A percentile compares a stretch with the other conserved stretches of the same genome.
phyloP scores from a whole-genome alignment of 1,139 yeast genomes.

The Petasospora fabianii region DNA sequence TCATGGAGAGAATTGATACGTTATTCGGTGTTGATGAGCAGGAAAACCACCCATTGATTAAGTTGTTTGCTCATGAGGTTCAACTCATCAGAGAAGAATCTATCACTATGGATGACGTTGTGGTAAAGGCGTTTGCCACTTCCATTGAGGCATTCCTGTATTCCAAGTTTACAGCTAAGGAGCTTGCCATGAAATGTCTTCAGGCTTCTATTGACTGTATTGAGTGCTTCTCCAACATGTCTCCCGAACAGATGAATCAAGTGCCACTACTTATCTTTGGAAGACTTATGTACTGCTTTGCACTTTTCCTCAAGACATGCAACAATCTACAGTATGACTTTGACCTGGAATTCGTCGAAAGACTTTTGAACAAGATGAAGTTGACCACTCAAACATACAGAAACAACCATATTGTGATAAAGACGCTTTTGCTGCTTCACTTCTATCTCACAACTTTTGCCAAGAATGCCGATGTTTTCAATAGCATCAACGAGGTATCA shows the following conservation, averaged over 20 bases:
- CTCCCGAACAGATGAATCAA: slow-evolving; percentile 43
- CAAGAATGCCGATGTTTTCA: slow-evolving; percentile 25
- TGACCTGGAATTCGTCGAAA: slow-evolving; percentile 15
- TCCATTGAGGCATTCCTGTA: slow-evolving; percentile 74
- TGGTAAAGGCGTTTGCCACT: slow-evolving; percentile 39
- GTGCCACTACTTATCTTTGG: slow-evolving; percentile 63
- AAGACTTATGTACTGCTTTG: slow-evolving; percentile 56
- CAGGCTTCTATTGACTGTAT: slow-evolving; percentile 52
- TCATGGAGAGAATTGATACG: slow-evolving; percentile 61
- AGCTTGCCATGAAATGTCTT: slow-evolving; percentile 45
- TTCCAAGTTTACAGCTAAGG: slow-evolving; percentile 61
- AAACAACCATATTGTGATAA: slow-evolving; percentile 21
- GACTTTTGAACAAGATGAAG: slow-evolving; percentile 17
- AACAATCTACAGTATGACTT: slow-evolving; percentile 20
- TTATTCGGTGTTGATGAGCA: slow-evolving; percentile 41
- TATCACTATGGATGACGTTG: slow-evolving; percentile 21
- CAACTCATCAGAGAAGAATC: slow-evolving; percentile 29
- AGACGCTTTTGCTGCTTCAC: slow-evolving; percentile 23
- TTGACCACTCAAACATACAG: slow-evolving; percentile 14
- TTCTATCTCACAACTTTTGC: slow-evolving; percentile 27
- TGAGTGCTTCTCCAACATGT: slow-evolving; percentile 43
- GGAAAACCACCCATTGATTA: slow-evolving; percentile 33
- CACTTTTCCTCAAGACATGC: slow-evolving; percentile 22
- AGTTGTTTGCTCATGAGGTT: slow-evolving; percentile 43
- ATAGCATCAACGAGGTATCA: slow-evolving; percentile 17